These are phyloP conservation scores for Colletotrichum graminicola DNA, from an alignment of 2,329 filamentous ascomycete species.

Conservation along the genomic window DNA sequence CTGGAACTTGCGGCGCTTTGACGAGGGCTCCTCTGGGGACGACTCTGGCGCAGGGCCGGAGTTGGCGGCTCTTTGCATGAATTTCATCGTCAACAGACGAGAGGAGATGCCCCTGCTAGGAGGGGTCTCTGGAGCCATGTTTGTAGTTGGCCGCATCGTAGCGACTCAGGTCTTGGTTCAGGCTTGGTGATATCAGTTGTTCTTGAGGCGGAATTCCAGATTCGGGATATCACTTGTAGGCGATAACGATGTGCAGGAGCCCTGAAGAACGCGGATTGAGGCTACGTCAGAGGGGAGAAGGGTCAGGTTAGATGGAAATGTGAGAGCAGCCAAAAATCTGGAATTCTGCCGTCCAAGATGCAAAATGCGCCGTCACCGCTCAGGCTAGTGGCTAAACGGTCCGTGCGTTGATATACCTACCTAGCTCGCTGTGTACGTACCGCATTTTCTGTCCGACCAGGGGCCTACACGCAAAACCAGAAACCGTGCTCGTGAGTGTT, in stretches of 20 bases:
- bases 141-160: constrained; percentile 24
- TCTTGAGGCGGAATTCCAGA: too few species aligned
- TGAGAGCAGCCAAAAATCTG: constrained; percentile 30
- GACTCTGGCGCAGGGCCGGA: constrained; percentile 62
- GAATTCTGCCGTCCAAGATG: constrained; percentile 33
- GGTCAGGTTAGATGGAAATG: neutral
- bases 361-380: constrained; percentile 18
- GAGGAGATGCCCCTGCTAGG: constrained; percentile 79
- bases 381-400: neutral
- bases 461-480: too few species aligned
- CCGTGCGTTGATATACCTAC: too few species aligned
- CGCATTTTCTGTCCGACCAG: too few species aligned
- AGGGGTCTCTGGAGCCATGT: constrained; percentile 65
- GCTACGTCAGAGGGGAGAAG: constrained; percentile 1
- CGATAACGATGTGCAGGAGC: neutral
- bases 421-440: too few species aligned
- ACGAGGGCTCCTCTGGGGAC: constrained; percentile 61
- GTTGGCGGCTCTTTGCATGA: constrained; percentile 90
- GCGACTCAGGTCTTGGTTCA: constrained; percentile 39
- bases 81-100: constrained; percentile 93
- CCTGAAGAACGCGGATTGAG: neutral
- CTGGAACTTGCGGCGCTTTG: constrained; percentile 73
- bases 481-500: too few species aligned
- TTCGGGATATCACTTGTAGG: neutral
- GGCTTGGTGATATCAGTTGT: neutral